Conservation (phyloP, 2,329 filamentous ascomycete genomes). For the Pseudogymnoascus destructans region DNA sequence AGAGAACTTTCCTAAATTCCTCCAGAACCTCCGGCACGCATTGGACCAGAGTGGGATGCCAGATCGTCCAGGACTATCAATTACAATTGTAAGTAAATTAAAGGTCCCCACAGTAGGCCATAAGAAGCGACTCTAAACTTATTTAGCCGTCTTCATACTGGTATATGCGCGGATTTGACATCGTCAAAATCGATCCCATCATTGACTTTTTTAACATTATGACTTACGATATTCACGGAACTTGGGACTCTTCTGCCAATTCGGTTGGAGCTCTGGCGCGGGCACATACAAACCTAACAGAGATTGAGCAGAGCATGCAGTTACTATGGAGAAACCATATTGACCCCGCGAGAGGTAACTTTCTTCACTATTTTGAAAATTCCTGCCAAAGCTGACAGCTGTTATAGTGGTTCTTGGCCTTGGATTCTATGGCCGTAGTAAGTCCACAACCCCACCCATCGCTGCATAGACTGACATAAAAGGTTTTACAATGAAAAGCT, state of each 20-base stretch:
- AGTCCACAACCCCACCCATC: not conserved
- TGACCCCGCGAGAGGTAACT: slow-evolving; percentile 28
- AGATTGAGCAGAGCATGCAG: slow-evolving; percentile 30
- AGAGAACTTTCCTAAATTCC: slow-evolving; percentile 23
- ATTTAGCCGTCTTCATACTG: slow-evolving; percentile 18
- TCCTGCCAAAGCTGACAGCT: not conserved
- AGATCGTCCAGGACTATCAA: not conserved
- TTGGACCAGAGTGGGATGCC: not conserved
- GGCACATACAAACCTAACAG: slow-evolving; percentile 34
- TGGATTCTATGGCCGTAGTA: slow-evolving; percentile 30
- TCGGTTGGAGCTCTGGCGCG: slow-evolving; percentile 26
- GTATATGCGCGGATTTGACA: slow-evolving; percentile 24
- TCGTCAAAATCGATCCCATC: slow-evolving; percentile 14
- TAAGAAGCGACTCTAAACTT: not conserved
- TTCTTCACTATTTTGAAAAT: slow-evolving; percentile 28
- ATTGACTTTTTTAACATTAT: slow-evolving; percentile 24
- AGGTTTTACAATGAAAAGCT: slow-evolving; percentile 17
- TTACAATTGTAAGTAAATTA: not conserved
- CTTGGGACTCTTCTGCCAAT: slow-evolving; percentile 28
- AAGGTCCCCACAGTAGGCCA: not conserved
- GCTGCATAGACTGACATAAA: not conserved
- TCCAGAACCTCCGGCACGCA: slow-evolving; percentile 12
- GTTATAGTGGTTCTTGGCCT: not conserved
- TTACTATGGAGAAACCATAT: slow-evolving; percentile 35
- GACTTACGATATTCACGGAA: slow-evolving; percentile 24